Percentiles rank a stretch among this genome's conserved stretches.
phyloP scores from a whole-genome alignment of 768 basidiomycete species.

The Podaxis sp. region DNA sequence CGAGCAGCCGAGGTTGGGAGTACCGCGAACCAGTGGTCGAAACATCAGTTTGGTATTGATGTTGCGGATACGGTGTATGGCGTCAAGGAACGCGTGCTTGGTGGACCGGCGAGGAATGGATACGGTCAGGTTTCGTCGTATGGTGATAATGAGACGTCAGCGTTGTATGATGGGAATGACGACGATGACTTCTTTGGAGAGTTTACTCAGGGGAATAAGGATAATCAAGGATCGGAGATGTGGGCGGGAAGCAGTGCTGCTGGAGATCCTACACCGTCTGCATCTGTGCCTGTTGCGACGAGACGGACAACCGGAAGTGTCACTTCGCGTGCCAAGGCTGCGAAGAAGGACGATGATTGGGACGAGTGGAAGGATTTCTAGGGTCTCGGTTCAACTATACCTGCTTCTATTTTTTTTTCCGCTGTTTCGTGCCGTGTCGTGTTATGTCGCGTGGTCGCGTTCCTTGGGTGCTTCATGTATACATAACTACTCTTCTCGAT shows the following conservation, averaged over 20 bases:
- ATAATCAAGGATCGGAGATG: not conserved
- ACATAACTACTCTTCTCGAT: not conserved
- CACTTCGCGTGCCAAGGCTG: slow-evolving; percentile 19
- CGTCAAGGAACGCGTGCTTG: slow-evolving; percentile 55
- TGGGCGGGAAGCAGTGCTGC: not conserved
- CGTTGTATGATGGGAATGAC: slow-evolving; percentile 54
- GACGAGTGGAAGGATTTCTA: slow-evolving; percentile 85
- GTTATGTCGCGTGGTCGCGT: not conserved
- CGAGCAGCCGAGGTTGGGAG: slow-evolving; percentile 61
- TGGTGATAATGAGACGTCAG: slow-evolving; percentile 52
- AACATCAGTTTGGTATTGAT: slow-evolving; percentile 78
- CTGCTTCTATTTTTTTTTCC: not conserved
- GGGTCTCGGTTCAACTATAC: slow-evolving; percentile 7
- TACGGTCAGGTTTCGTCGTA: slow-evolving; percentile 46
- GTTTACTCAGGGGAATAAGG: slow-evolving; percentile 29
- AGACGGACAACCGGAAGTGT: slow-evolving; percentile 11
- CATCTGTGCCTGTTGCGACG: slow-evolving; percentile 12
- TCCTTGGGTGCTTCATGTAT: too few relatives aligned
- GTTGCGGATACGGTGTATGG: slow-evolving; percentile 77
- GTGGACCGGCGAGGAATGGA: slow-evolving; percentile 54
- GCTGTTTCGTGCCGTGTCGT: not conserved
- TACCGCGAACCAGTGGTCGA: slow-evolving; percentile 77
- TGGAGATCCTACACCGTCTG: slow-evolving; percentile 8
- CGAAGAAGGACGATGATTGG: slow-evolving; percentile 60
- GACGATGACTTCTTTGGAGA: slow-evolving; percentile 67